phyloP scores from a whole-genome alignment of 2,329 filamentous ascomycete genomes.

The Dothideomycetes sp. region DNA sequence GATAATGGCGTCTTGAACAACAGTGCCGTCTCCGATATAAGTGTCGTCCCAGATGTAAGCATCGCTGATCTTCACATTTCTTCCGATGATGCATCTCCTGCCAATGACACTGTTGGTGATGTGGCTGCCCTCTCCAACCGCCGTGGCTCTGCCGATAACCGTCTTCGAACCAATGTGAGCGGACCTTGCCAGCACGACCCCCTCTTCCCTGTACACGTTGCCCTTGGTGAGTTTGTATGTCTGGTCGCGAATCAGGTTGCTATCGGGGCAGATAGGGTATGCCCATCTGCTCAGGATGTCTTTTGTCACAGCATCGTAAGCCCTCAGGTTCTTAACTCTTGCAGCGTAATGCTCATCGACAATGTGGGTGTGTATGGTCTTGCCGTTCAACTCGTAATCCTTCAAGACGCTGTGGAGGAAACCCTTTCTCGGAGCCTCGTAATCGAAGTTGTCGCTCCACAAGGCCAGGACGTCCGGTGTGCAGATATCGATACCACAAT shows the following conservation, averaged over 20 bases:
- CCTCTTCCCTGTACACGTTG: conserved; percentile 68
- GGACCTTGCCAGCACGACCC: conserved; percentile 64
- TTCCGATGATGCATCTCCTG: conserved; percentile 75
- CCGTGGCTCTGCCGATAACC: conserved; percentile 67
- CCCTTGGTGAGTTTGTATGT: conserved; percentile 63
- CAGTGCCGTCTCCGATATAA: conserved; percentile 64
- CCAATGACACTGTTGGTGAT: conserved; percentile 75
- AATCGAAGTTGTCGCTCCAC: conserved; percentile 97
- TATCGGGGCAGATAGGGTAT: conserved; percentile 81
- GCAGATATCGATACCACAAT: conserved; percentile 94
- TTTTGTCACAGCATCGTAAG: conserved; percentile 80
- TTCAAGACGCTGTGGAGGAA: conserved; percentile 90
- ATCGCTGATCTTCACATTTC: conserved; percentile 67
- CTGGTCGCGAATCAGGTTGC: conserved; percentile 70
- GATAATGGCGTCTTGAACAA: conserved; percentile 64
- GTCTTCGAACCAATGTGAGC: conserved; percentile 59
- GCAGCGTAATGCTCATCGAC: conserved; percentile 76
- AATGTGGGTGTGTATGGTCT: conserved; percentile 90
- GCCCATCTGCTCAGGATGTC: conserved; percentile 84
- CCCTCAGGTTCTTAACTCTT: conserved; percentile 72
- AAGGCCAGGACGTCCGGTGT: conserved; percentile 89
- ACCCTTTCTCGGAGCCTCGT: conserved; percentile 77
- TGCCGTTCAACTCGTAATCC: conserved; percentile 93
- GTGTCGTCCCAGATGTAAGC: conserved; percentile 85
- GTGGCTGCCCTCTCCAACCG: conserved; percentile 60